Percentiles rank a stretch among this genome's conserved stretches.
These are phyloP conservation scores for Scheffersomyces spartinae DNA, from an alignment of 805 yeast genomes.

Conservation along the genomic window DNA sequence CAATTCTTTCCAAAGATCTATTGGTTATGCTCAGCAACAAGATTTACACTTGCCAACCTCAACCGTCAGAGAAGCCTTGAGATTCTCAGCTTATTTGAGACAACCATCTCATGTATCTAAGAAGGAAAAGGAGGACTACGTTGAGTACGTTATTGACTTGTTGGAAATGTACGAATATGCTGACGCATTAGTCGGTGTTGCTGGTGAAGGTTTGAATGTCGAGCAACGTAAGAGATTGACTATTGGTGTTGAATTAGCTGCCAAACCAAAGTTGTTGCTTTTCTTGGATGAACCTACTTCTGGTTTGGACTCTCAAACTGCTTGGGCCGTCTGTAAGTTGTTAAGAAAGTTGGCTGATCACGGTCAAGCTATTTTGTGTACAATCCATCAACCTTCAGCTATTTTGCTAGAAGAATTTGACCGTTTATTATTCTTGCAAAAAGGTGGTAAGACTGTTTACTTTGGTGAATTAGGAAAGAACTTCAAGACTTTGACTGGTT, in stretches of 20 bases:
- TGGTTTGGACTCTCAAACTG: slow-evolving; percentile 48
- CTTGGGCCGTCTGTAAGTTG: slow-evolving; percentile 46
- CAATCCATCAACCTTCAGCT: slow-evolving; percentile 43
- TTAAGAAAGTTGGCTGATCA: slow-evolving; percentile 37
- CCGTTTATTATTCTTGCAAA: slow-evolving; percentile 22
- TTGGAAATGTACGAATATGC: slow-evolving; percentile 42
- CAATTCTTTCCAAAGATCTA: slow-evolving; percentile 38
- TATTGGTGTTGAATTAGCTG: slow-evolving; percentile 44
- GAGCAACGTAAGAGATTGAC: slow-evolving; percentile 44
- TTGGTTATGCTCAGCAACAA: slow-evolving; percentile 52
- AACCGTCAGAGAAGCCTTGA: slow-evolving; percentile 43
- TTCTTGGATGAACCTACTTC: slow-evolving; percentile 55
- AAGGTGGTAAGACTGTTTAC: slow-evolving; percentile 39
- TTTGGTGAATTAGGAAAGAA: slow-evolving; percentile 26
- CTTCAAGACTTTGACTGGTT: slow-evolving; percentile 16
- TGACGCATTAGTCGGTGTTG: slow-evolving; percentile 37
- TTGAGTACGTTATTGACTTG: slow-evolving; percentile 37
- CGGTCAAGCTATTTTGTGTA: slow-evolving; percentile 49
- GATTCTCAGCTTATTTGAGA: slow-evolving; percentile 40
- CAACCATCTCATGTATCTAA: slow-evolving; percentile 29
- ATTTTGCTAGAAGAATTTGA: slow-evolving; percentile 23
- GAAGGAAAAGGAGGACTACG: slow-evolving; percentile 37
- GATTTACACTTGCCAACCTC: slow-evolving; percentile 41
- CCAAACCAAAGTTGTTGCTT: slow-evolving; percentile 39
- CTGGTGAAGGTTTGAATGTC: slow-evolving; percentile 40